phyloP scores from a whole-genome alignment of 148 eudicot species.

The Oxyria digyna region DNA sequence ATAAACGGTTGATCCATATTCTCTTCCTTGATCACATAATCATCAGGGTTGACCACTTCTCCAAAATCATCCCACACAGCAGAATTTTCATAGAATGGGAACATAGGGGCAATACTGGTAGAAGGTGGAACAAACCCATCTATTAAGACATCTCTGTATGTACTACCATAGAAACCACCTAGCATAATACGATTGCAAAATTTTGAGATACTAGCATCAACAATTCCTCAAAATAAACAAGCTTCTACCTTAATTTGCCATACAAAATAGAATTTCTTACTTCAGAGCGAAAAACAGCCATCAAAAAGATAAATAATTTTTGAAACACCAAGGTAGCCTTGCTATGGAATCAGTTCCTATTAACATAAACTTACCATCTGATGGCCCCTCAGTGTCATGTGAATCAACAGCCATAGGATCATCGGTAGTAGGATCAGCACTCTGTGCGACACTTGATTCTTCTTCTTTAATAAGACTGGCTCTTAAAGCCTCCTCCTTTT shows the following conservation, averaged over 20 bases:
- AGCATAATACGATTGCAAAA: constrained; percentile 16
- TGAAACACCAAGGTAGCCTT: background rate
- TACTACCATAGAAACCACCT: constrained; percentile 36
- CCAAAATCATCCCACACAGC: constrained; percentile 98
- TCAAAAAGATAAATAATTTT: background rate
- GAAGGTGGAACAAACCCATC: constrained; percentile 87
- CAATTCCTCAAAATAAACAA: background rate
- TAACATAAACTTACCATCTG: constrained; percentile 42
- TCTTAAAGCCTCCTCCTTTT: constrained; percentile 84
- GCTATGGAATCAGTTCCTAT: background rate
- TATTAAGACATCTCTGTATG: constrained; percentile 54
- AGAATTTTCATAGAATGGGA: constrained; percentile 55
- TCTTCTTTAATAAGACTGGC: constrained; percentile 76
- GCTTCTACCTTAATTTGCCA: background rate
- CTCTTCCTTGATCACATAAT: constrained; percentile 77
- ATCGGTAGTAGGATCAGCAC: constrained; percentile 32
- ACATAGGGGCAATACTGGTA: constrained; percentile 85
- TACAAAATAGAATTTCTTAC: background rate
- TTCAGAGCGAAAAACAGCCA: background rate
- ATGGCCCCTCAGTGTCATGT: constrained; percentile 29
- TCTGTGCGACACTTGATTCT: constrained; percentile 47
- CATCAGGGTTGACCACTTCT: constrained; percentile 89
- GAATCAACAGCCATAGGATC: constrained; percentile 81
- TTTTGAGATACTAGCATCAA: background rate
- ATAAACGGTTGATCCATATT: constrained; percentile 60